Percentiles rank a stretch among this genome's conserved stretches.
phyloP scores from a whole-genome alignment of 1,284 basidiomycete species.

The Fomitiporia mediterranea region DNA sequence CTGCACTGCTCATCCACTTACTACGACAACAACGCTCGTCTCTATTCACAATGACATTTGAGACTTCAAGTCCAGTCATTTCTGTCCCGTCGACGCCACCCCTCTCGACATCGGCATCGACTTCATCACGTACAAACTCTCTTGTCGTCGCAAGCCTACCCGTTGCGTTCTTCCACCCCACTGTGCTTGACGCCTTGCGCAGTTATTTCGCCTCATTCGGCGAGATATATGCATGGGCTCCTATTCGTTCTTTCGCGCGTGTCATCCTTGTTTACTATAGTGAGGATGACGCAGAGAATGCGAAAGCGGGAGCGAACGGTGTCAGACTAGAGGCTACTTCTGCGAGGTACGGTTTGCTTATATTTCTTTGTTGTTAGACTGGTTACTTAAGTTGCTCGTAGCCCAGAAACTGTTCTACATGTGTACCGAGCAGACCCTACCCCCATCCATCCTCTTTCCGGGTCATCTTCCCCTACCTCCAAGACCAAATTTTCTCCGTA shows the following conservation, averaged over 20 bases:
- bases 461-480: conserved; percentile 39
- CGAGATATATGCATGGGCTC: conserved; percentile 80
- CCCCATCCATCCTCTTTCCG: conserved; percentile 30
- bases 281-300: conserved; percentile 60
- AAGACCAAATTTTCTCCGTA: conserved; percentile 35
- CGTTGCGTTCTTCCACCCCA: conserved; percentile 61
- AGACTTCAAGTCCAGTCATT: background rate
- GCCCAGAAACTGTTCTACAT: conserved; percentile 55
- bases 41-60: conserved; percentile 1
- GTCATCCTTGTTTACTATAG: conserved; percentile 75
- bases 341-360: conserved; percentile 41
- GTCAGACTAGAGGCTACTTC: conserved; percentile 49
- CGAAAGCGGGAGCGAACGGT: conserved; percentile 59
- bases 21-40: too few relatives aligned
- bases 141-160: conserved; percentile 64
- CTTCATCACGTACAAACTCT: conserved; percentile 52
- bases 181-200: conserved; percentile 61
- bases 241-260: conserved; percentile 73
- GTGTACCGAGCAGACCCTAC: conserved; percentile 80
- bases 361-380: conserved; percentile 18
- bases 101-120: conserved; percentile 17
- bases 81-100: conserved; percentile 18
- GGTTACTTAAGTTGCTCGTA: conserved; percentile 25
- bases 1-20: too few relatives aligned
- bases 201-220: conserved; percentile 73